Evolutionary conservation across 352 stramenopile genomes (phyloP), one percentile per base, ranked within the genome.

Genomic region (Plasmopara viticola): DNA sequence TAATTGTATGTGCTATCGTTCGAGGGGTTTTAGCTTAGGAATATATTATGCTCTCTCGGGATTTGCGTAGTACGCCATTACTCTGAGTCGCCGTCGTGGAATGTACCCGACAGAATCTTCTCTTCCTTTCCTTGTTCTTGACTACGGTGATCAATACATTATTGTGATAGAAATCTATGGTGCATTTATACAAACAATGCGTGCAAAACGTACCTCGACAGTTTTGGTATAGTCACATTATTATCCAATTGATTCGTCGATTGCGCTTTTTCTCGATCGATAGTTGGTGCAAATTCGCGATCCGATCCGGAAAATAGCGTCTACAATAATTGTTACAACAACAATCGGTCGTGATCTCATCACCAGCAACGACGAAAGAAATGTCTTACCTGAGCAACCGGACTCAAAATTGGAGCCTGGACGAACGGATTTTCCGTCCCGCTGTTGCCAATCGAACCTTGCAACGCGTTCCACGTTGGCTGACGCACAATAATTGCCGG

Each of bases 81-180:
- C 55, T 85, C 74, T 0, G 74, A 85, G 51, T 85, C 74, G 28
- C 74, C 74, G 41, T 85, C 74, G 49, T 85, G 74, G 50, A 82
- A 85, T 28, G 72, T 82, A 30, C 74, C 74, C 14, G 66, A 68
- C 30, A 85, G 51, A 44, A 85, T 85, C 37, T 81, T 85, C 33
- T 85, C 74, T 62, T 85, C 74, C 49, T 85, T 85, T 35, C 68
- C 68, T 33, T 70, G 48, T 18, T 81, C 70, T 72, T 78, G 61
- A 50, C 62, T 77, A 42, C 15, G 51, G 20, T 20, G 33, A 5
- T 35, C 31, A 35, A 12, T 35, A 35, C 6, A 35, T 35, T 35
- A 35, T 35, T 35, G 31, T 35, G 31, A 25, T 25, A 25, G 2
- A 35, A 12, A 35, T 35, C 0, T 5, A 35, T 35, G 2, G 31